These are phyloP conservation scores for Cyanodermella asteris DNA, from an alignment of 2,329 filamentous ascomycete species.

Conservation along the genomic window DNA sequence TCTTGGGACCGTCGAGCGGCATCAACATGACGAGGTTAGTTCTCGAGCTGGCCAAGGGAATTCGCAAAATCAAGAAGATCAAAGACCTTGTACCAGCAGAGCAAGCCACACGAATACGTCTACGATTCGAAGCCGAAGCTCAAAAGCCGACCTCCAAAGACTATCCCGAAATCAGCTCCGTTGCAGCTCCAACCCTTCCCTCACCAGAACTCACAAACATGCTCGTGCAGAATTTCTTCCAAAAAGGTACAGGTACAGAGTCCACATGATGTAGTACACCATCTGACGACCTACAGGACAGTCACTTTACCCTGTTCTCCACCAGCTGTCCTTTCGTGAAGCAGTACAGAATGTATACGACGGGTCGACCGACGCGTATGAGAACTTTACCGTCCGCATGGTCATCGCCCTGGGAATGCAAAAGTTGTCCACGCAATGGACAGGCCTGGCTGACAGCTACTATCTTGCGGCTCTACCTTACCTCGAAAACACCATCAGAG, in stretches of 20 bases:
- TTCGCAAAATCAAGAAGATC: slow-evolving; percentile 75
- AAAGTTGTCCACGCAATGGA: slow-evolving; percentile 71
- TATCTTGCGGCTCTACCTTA: slow-evolving; percentile 74
- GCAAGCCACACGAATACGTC: slow-evolving; percentile 42
- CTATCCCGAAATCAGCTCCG: slow-evolving; percentile 74
- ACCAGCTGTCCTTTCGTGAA: slow-evolving; percentile 55
- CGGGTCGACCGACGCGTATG: slow-evolving; percentile 54
- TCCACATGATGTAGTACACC: slow-evolving; percentile 3
- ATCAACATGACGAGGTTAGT: slow-evolving; percentile 87
- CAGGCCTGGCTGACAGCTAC: slow-evolving; percentile 86
- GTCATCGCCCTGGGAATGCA: slow-evolving; percentile 89
- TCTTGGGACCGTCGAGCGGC: slow-evolving; percentile 80
- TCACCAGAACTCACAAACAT: slow-evolving; percentile 51
- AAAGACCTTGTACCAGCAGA: slow-evolving; percentile 74
- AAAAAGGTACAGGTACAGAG: slow-evolving; percentile 40
- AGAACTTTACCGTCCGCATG: slow-evolving; percentile 76
- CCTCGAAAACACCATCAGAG: slow-evolving; percentile 60
- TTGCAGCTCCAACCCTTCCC: slow-evolving; percentile 56
- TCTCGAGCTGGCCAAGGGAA: slow-evolving; percentile 90
- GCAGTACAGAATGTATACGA: slow-evolving; percentile 66
- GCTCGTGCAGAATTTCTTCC: slow-evolving; percentile 65
- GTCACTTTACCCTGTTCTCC: slow-evolving; percentile 66
- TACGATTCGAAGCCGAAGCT: slow-evolving; percentile 44
- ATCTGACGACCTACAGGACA: slow-evolving; percentile 32
- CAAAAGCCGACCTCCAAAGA: slow-evolving; percentile 51